Evolutionary conservation across 805 yeast species (phyloP), one percentile per base, ranked within the genome.

Genomic region (Ogataea allantospora): DNA sequence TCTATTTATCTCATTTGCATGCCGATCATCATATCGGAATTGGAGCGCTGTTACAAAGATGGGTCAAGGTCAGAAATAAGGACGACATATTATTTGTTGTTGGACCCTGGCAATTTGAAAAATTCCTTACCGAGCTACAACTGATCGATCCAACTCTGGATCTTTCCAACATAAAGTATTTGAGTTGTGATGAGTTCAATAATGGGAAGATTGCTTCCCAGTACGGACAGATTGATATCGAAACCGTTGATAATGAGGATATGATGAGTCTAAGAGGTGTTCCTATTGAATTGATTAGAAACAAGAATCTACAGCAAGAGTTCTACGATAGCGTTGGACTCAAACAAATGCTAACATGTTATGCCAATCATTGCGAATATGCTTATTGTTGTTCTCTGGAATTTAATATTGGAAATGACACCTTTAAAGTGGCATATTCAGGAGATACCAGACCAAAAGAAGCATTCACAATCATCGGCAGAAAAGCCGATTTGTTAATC

Each of bases 11-110:
- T 50, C 99, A 93, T 67, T 67, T 91, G 51, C 99, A 93, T 62
- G 99, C 98, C 0, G 99, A 93, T 58, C 99, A 93, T 58, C 97
- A 91, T 60, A 65, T 93, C 27, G 99, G 99, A 0, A 68, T 85
- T 5, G 64, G 83, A 7, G 73, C 87, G 5, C 59, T 93, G 3
- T 67, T 93, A 18, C 67, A 70, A 25, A 78, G 77, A 46, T 89
- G 97, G 95, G 54, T 60, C 31, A 41, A 52, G n/a, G 44, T 47
- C 7, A 51, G 58, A 41, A 46, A 60, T 10, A 51, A 62, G 4
- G 40, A 52, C 12, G 55, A 53, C 24, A 64, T 58, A 14, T 62
- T 91, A 8, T 77, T 71, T 46, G 55, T 91, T 18, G 70, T 88
- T 1, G 71, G 80, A 0, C 98, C 98, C 2, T 79, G 83, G 79